phyloP scores from a whole-genome alignment of 2,329 filamentous ascomycete species.

The Pestalotiopsis sp. region DNA sequence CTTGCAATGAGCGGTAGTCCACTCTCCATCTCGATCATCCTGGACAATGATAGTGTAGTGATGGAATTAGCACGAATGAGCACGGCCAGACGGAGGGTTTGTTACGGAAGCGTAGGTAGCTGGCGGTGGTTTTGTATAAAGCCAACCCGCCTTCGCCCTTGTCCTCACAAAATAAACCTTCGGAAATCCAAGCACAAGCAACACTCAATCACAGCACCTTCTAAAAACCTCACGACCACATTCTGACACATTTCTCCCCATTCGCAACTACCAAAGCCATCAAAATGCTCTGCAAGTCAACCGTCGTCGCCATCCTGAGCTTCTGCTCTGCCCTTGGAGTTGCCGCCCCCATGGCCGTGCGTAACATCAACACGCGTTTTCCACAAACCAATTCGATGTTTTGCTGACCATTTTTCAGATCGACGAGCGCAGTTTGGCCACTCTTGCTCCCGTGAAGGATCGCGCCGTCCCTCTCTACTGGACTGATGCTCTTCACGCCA shows the following conservation, averaged over 20 bases:
- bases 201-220: background rate
- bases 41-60: too few relatives aligned
- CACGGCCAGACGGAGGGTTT: too few relatives aligned
- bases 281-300: slow-evolving; percentile 4
- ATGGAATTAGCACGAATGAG: too few relatives aligned
- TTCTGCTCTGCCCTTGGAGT: slow-evolving; percentile 1
- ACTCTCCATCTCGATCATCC: too few relatives aligned
- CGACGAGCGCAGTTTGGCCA: background rate
- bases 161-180: too few relatives aligned
- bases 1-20: too few relatives aligned
- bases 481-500: background rate
- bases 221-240: background rate
- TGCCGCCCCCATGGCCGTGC: background rate
- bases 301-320: background rate
- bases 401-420: background rate
- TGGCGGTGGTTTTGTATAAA: too few relatives aligned
- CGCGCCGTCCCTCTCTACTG: background rate
- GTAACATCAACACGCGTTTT: background rate
- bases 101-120: too few relatives aligned
- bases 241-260: background rate
- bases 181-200: too few relatives aligned
- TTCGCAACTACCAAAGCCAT: background rate
- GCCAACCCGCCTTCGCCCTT: too few relatives aligned
- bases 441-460: background rate
- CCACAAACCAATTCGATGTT: background rate